phyloP scores from a whole-genome alignment of 331 rosid species.

The Prunus yedoensis region DNA sequence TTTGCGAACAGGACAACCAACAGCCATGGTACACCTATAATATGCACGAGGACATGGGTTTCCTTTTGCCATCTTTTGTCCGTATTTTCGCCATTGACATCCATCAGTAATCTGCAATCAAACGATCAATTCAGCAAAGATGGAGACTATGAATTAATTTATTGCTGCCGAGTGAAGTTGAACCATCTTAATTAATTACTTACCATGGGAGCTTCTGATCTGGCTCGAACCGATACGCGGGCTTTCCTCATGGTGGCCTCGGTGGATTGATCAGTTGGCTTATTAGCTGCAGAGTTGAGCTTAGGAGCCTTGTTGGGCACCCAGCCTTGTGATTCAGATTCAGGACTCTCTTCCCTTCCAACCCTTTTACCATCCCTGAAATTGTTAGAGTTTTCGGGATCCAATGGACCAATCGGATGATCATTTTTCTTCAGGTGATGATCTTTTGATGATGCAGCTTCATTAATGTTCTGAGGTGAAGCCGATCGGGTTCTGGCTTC shows the following conservation, averaged over 20 bases:
- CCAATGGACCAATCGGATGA: conserved; percentile 12
- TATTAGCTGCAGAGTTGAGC: conserved; percentile 25
- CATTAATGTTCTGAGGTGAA: conserved; percentile 54
- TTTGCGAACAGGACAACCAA: conserved; percentile 87
- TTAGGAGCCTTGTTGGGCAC: conserved; percentile 60
- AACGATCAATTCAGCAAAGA: not conserved
- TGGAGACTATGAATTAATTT: not conserved
- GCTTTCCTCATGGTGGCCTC: conserved; percentile 98
- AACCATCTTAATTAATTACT: not conserved
- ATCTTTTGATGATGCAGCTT: conserved; percentile 5
- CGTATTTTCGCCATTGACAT: conserved; percentile 97
- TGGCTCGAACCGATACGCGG: conserved; percentile 90
- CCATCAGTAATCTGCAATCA: conserved; percentile 83
- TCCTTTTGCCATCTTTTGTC: conserved; percentile 97
- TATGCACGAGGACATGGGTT: conserved; percentile 98
- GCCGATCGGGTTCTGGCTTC: conserved; percentile 74
- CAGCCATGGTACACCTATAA: conserved; percentile 93
- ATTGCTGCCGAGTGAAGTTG: not conserved
- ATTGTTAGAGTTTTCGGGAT: not conserved
- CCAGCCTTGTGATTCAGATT: conserved; percentile 76
- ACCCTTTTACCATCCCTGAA: conserved; percentile 22
- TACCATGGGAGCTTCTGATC: conserved; percentile 96
- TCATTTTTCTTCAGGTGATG: not conserved
- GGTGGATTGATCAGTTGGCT: conserved; percentile 54
- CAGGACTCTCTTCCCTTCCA: conserved; percentile 71